These are phyloP conservation scores for Lachnum nothofagi DNA, from an alignment of 2,329 filamentous ascomycete species.

Conservation along the genomic window DNA sequence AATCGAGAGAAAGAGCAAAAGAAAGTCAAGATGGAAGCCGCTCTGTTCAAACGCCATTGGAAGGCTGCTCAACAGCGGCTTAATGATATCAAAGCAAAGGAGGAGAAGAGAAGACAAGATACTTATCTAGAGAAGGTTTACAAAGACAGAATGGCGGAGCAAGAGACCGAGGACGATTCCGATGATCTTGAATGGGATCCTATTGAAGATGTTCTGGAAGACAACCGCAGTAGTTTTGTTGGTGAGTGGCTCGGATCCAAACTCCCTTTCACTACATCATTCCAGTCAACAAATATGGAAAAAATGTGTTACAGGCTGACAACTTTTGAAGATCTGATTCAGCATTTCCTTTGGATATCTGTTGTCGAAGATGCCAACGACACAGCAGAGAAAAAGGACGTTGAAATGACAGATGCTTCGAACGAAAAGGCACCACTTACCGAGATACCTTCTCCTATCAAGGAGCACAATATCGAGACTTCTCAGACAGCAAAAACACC, in stretches of 20 bases:
- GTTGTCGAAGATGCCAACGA: neutral
- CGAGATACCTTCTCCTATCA: neutral
- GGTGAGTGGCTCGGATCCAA: slow-evolving; percentile 39
- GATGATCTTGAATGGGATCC: slow-evolving; percentile 42
- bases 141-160: slow-evolving; percentile 36
- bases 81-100: slow-evolving; percentile 36
- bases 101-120: slow-evolving; percentile 41
- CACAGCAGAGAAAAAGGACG: neutral
- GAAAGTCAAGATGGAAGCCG: slow-evolving; percentile 45
- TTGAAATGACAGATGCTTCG: neutral
- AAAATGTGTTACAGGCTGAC: neutral
- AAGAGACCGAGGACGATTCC: slow-evolving; percentile 28
- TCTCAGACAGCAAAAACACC: neutral
- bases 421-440: neutral
- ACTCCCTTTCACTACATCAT: too few relatives aligned
- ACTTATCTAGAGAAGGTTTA: slow-evolving; percentile 41
- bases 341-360: slow-evolving; percentile 19
- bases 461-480: neutral
- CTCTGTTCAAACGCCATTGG: slow-evolving; percentile 43
- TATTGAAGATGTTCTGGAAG: slow-evolving; percentile 43
- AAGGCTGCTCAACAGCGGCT: slow-evolving; percentile 40
- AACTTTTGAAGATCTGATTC: slow-evolving; percentile 18
- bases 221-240: slow-evolving; percentile 39
- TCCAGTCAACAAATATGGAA: too few relatives aligned
- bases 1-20: slow-evolving; percentile 44